These are phyloP conservation scores for Elongisporangium prolatum DNA, from an alignment of 352 stramenopile species.

Conservation along the genomic window DNA sequence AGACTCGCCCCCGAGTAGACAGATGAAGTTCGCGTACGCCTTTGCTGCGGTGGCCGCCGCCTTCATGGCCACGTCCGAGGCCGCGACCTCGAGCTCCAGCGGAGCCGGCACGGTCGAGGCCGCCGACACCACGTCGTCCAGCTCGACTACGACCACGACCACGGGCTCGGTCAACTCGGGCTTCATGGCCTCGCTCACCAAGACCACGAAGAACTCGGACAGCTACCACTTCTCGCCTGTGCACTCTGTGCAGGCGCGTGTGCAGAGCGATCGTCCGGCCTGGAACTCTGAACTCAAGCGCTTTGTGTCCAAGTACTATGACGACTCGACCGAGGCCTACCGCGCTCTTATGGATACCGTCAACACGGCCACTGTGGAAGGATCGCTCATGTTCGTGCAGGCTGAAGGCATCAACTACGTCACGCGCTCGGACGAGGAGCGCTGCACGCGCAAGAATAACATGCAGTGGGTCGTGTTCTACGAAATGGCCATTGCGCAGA, in stretches of 20 bases:
- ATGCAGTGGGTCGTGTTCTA: conserved; percentile 84
- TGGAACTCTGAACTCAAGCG: conserved; percentile 45
- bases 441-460: conserved; percentile 77
- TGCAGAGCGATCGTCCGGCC: conserved; percentile 59
- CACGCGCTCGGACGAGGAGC: conserved; percentile 42
- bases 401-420: conserved; percentile 82
- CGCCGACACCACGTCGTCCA: not conserved
- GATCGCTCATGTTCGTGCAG: conserved; percentile 86
- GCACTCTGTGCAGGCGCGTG: conserved; percentile 64
- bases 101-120: conserved; percentile 4
- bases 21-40: no score
- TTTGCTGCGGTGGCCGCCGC: conserved; percentile 5
- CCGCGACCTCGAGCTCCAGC: conserved; percentile 10
- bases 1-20: no score
- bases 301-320: conserved; percentile 61
- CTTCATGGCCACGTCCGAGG: conserved; percentile 17
- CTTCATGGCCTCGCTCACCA: conserved; percentile 32
- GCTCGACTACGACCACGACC: conserved; percentile 9
- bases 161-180: conserved; percentile 22
- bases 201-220: conserved; percentile 12
- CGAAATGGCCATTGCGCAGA: conserved; percentile 67
- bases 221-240: conserved; percentile 73
- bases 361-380: conserved; percentile 77
- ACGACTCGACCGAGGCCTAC: conserved; percentile 48
- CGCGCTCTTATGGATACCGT: conserved; percentile 70